Percentiles rank a stretch among this genome's conserved stretches.
Evolutionary conservation across 2,329 filamentous ascomycete species (phyloP).

Genomic region (Decorospora gaudefroyi): DNA sequence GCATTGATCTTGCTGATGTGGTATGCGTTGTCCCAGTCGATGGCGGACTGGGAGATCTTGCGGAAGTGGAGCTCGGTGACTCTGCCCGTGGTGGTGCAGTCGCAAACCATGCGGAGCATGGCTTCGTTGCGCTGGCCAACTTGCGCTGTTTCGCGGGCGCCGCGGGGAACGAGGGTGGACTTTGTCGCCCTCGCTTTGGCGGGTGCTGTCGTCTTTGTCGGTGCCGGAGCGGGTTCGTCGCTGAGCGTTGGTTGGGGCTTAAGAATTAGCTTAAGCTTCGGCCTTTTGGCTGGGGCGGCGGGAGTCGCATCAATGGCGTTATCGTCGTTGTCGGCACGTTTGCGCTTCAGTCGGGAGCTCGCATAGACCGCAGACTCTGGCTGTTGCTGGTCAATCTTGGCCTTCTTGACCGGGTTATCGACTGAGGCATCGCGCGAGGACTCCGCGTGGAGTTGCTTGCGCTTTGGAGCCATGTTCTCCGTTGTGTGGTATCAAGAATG

Average conservation of each 20-base stretch:
- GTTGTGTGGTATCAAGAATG: not conserved
- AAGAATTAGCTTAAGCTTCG: not conserved
- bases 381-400: not conserved
- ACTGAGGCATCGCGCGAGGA: no score
- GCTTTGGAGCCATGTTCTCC: not conserved
- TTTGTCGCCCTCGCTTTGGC: not conserved
- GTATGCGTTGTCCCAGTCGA: constrained; percentile 24
- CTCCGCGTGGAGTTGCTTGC: not conserved
- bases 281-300: not conserved
- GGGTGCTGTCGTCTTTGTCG: not conserved
- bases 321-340: not conserved
- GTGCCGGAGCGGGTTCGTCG: not conserved
- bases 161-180: constrained; percentile 15
- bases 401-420: not conserved
- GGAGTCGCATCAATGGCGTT: not conserved
- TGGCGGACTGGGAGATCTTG: constrained; percentile 17
- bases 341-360: not conserved
- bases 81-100: constrained; percentile 7
- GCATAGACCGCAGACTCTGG: not conserved
- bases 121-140: constrained; percentile 10
- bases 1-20: constrained; percentile 31
- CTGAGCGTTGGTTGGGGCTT: not conserved
- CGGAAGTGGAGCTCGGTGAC: constrained; percentile 25
- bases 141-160: constrained; percentile 14
- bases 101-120: constrained; percentile 23